Evolutionary conservation across 495 filamentous ascomycete genomes (phyloP).

Genomic region (Lichenothelia convexa): DNA sequence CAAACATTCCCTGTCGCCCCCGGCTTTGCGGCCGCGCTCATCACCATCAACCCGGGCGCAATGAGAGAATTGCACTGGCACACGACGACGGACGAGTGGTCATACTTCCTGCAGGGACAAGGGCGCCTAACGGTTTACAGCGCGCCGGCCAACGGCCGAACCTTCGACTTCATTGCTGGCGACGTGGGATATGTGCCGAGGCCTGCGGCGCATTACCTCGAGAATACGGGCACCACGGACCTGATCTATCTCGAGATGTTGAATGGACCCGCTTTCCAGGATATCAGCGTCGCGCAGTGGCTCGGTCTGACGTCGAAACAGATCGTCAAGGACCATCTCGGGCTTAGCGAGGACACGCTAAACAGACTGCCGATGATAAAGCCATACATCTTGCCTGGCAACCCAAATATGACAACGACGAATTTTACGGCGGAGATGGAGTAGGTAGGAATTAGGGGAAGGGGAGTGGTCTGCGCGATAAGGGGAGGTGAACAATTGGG

Average conservation of each 20-base stretch:
- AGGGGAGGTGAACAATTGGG: too few relatives aligned
- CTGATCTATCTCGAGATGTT: constrained; percentile 9
- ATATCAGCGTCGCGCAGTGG: constrained; percentile 9
- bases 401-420: constrained; percentile 11
- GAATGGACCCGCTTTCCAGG: constrained; percentile 5
- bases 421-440: constrained; percentile 11
- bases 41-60: constrained; percentile 40
- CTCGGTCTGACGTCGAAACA: constrained; percentile 8
- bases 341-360: constrained; percentile 6
- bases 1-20: constrained; percentile 39
- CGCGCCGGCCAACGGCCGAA: constrained; percentile 22
- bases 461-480: too few relatives aligned
- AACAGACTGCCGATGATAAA: constrained; percentile 13
- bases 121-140: constrained; percentile 35
- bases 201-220: constrained; percentile 45
- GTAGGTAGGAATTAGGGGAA: too few relatives aligned
- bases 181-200: constrained; percentile 42
- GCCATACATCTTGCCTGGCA: constrained; percentile 14
- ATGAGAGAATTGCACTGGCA: constrained; percentile 45
- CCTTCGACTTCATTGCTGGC: constrained; percentile 29
- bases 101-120: constrained; percentile 32
- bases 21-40: constrained; percentile 43
- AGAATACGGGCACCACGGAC: constrained; percentile 25
- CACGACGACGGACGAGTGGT: constrained; percentile 39
- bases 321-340: constrained; percentile 13